A percentile compares a stretch with the other conserved stretches of the same genome.
Evolutionary conservation across 129 eudicot species (phyloP).

Genomic region (Lactuca sativa): DNA sequence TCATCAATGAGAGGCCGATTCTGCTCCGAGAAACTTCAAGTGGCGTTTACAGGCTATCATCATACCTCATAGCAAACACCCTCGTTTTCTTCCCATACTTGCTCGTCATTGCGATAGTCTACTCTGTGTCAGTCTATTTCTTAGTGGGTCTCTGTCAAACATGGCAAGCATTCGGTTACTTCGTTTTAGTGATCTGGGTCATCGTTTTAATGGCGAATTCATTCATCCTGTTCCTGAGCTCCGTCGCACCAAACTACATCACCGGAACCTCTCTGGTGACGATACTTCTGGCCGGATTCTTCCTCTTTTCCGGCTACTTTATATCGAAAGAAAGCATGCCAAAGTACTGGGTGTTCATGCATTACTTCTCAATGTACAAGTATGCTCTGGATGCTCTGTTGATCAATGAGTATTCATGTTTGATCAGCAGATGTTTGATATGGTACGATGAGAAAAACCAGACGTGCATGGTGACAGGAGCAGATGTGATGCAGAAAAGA

Average conservation of each 20-base stretch:
- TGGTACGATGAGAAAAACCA: constrained; percentile 69
- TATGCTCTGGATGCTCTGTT: constrained; percentile 79
- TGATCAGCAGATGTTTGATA: constrained; percentile 61
- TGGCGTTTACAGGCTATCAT: constrained; percentile 87
- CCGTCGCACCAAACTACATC: constrained; percentile 88
- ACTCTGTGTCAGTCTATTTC: constrained; percentile 75
- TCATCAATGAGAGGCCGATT: constrained; percentile 90
- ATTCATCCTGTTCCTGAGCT: constrained; percentile 77
- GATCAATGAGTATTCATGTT: constrained; percentile 90
- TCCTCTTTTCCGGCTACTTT: constrained; percentile 92
- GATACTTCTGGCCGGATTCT: constrained; percentile 80
- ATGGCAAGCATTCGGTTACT: constrained; percentile 76
- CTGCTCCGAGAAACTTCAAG: constrained; percentile 82
- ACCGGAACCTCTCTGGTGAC: constrained; percentile 88
- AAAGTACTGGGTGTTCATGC: constrained; percentile 85
- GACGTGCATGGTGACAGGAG: constrained; percentile 79
- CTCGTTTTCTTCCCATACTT: constrained; percentile 86
- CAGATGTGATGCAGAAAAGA: constrained; percentile 74
- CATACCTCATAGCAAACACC: constrained; percentile 78
- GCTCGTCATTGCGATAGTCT: constrained; percentile 66
- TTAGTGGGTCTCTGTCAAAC: constrained; percentile 77
- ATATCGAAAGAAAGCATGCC: constrained; percentile 80
- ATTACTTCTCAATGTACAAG: constrained; percentile 89
- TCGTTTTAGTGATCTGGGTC: constrained; percentile 79
- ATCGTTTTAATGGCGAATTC: constrained; percentile 89